Conservation (phyloP, 2,329 filamentous ascomycete species). For the Aspergillus neoniger region DNA sequence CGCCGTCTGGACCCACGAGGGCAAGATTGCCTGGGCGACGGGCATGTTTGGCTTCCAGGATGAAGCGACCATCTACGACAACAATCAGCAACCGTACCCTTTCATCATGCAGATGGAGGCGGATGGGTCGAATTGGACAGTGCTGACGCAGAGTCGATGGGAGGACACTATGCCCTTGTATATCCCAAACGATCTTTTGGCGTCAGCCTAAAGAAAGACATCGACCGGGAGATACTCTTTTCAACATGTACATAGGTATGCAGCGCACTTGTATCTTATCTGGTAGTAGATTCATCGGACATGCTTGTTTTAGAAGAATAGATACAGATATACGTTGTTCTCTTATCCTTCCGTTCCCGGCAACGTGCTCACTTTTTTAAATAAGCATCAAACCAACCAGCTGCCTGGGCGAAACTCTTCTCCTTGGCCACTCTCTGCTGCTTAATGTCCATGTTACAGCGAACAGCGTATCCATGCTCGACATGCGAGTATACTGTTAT, state of each 20-base stretch:
- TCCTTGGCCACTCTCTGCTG: neutral
- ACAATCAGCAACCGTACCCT: slow-evolving; percentile 50
- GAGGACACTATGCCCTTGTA: slow-evolving; percentile 33
- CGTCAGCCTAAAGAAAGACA: neutral
- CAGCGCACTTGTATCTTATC: neutral
- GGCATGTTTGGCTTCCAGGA: slow-evolving; percentile 50
- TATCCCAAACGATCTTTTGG: neutral
- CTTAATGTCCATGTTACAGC: neutral
- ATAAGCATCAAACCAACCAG: neutral
- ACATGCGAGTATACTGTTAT: slow-evolving; percentile 70
- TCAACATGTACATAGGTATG: neutral
- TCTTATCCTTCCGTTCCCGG: neutral
- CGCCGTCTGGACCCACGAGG: slow-evolving; percentile 48
- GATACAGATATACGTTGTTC: neutral
- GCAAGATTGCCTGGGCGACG: slow-evolving; percentile 44
- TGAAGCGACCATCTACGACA: slow-evolving; percentile 44
- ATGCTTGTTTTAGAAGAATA: too few species aligned
- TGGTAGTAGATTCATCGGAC: too few species aligned
- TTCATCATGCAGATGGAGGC: slow-evolving; percentile 49
- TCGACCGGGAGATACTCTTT: neutral
- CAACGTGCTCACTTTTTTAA: neutral
- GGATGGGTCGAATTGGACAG: slow-evolving; percentile 39
- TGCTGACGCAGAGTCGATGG: slow-evolving; percentile 33
- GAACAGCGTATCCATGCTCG: slow-evolving; percentile 60
- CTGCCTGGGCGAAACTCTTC: neutral